Evolutionary conservation across 306 rosid species (phyloP), one percentile per base, ranked within the genome.

Genomic region (Psophocarpus tetragonolobus): DNA sequence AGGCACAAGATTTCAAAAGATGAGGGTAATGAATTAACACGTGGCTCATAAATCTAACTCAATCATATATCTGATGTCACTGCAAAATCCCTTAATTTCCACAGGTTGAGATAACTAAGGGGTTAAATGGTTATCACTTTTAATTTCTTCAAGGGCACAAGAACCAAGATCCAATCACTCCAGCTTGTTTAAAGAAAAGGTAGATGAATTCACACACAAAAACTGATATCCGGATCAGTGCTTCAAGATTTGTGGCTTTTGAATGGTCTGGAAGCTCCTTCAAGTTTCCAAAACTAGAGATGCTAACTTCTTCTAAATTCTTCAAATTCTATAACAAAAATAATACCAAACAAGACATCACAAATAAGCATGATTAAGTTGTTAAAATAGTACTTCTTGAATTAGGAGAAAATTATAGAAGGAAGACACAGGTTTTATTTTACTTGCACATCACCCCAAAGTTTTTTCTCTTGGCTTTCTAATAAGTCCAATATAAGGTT

Each of bases 371-470:
- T n/a, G n/a, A n/a, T 65, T 47, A n/a, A 63, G 26, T 29, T 15
- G 23, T 63, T 3, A 15, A 17, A 8, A 17, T 63, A 8, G 14
- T 6, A 33, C 0, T 32, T 6, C 2, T 63, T n/a, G 3, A n/a
- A 63, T 8, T 14, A 30, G 3, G 13, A 38, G 42, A 32, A 14
- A 27, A 4, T n/a, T n/a, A 63, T 17, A 9, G 17, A 0, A n/a
- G 27, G 42, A 30, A n/a, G 27, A 33, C 47, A 8, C n/a, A n/a
- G n/a, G n/a, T n/a, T n/a, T n/a, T n/a, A 32, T 10, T 38, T 38
- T 73, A 73, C 56, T 68, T 38, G 36, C 18, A 56, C 54, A 38
- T 75, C 82, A 26, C 24, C 10, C 80, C 84, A 81, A 21, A 74
- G 45, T 7, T 15, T 66, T 32, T 24, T 1, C 24, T 29, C 0